Base-by-base conservation (phyloP, 176 grass and related monocot species). In the Bolboschoenus planiculmis region DNA sequence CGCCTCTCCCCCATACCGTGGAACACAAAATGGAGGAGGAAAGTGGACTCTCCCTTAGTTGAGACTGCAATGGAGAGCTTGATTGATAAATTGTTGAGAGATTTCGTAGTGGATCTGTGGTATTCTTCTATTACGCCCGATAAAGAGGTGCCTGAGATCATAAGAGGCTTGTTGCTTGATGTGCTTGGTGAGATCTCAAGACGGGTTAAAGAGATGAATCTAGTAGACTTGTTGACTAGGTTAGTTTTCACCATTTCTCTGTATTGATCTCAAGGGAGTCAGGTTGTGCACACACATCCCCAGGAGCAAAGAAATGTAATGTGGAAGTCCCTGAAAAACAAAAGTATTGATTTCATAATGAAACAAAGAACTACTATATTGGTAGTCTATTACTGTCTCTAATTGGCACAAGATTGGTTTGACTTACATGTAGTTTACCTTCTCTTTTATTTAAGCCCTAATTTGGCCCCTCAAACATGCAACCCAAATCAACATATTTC, bases 181-280 rank as follows among this genome's bases (percentile, higher is more conserved):
- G 87, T 87, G 61, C 85, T 98, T 84, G 92, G 87, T 80, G 96
- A 98, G 88, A 34, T 95, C 79, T 93, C 96, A 78, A 83, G 68
- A 78, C 92, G 96, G 81, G 87, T 82, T 30, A 98, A 95, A 81
- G 87, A 93, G 55, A 87, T 98, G 63, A 98, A 98, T 84, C 91
- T 98, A 67, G 92, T 98, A 54, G 96, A 98, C 70, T 87, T 98
- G 86, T 78, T 98, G 84, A 95, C 96, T 82, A 98, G 95, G 95
- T 91, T 60, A 78, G 51, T 58, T 20, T 75, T 67, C 24, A 46
- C 57, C 79, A 60, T 42, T 34, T 86, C 42, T 80, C 33, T 85
- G 64, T 79, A 71, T 63, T 27, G 13, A 80, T 80, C 33, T 56
- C 35, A 40, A 80, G 54, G 24, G 27, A 18, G 14, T 51, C 27